Base-by-base conservation (phyloP, 2,329 filamentous ascomycete species). In the Calonectria hongkongensis region DNA sequence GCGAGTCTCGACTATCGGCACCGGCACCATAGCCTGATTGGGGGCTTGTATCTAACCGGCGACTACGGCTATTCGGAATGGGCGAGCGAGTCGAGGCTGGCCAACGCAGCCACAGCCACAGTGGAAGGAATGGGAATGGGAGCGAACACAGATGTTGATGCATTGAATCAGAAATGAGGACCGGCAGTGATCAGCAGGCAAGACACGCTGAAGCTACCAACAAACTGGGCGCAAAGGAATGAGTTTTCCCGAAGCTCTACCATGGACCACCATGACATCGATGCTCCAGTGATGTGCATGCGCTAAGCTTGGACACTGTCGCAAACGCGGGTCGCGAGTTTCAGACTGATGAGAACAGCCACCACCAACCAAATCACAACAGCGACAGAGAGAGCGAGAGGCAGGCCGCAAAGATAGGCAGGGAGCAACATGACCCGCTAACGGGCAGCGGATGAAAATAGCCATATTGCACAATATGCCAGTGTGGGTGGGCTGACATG, bases 211-310 rank as follows among this genome's bases (percentile, higher is more conserved):
- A 65, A 48, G 21, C 41, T 56, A 68, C 64, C 56, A 47, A 58
- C 56, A 50, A 41, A 25, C 33, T 36, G 50, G 48, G 50, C 47
- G 47, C 9, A 33, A 18, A 51, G 45, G 13, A 39, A 47, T 48
- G 27, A 50, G 28, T 47, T 66, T 67, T 41, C 36, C 39, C 54
- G 64, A 71, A 33, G 43, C 47, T n/a, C 64, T 21, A 47, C 45
- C 47, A 66, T 48, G 54, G 64, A 36, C n/a, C 69, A 50, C 41
- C 36, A 66, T 66, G 63, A 71, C 68, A 62, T 71, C 25, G 54
- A 36, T 27, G 63, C 65, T 54, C 70, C 64, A 54, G 54, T 64
- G 64, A 71, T 56, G 56, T 41, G 54, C 56, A 62, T 58, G 39
- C 58, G 58, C 58, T 28, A 41, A 30, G 58, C 58, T 45, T n/a